Evolutionary conservation across 2,329 filamentous ascomycete genomes (phyloP).

Genomic region (Alternaria arborescens): DNA sequence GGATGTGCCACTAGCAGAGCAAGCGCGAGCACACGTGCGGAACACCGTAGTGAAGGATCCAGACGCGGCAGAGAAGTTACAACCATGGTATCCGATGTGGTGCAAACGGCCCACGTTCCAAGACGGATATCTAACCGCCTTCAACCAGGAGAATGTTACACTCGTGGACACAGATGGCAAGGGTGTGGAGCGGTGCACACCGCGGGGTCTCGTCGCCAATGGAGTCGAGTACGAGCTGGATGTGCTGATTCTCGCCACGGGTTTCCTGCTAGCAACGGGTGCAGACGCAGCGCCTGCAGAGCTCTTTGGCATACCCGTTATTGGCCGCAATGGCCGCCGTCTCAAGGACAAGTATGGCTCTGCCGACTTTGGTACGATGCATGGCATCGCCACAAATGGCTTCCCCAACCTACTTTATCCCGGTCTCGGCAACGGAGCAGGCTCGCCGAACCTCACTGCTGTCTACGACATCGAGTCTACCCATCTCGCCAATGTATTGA

Average conservation of each 20-base stretch:
- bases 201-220: constrained; percentile 56
- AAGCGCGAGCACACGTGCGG: constrained; percentile 1
- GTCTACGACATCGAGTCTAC: constrained; percentile 6
- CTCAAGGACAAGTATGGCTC: constrained; percentile 57
- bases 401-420: constrained; percentile 31
- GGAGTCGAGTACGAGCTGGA: constrained; percentile 59
- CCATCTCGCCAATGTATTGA: constrained; percentile 9
- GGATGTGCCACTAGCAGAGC: constrained; percentile 5
- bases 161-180: constrained; percentile 67
- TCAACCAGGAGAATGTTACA: constrained; percentile 66
- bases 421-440: not conserved
- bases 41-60: constrained; percentile 56
- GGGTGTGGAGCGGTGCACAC: constrained; percentile 59
- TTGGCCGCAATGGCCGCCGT: constrained; percentile 54
- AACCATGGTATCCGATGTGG: constrained; percentile 67
- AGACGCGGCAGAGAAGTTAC: constrained; percentile 60
- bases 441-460: constrained; percentile 3
- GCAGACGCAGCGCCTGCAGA: constrained; percentile 28
- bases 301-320: constrained; percentile 44
- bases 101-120: constrained; percentile 71
- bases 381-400: constrained; percentile 38
- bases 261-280: constrained; percentile 43
- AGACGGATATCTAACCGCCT: constrained; percentile 65
- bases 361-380: constrained; percentile 54
- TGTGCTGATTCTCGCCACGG: constrained; percentile 56